Conservation (phyloP, 495 filamentous ascomycete genomes). For the Talaromyces thailandensis region DNA sequence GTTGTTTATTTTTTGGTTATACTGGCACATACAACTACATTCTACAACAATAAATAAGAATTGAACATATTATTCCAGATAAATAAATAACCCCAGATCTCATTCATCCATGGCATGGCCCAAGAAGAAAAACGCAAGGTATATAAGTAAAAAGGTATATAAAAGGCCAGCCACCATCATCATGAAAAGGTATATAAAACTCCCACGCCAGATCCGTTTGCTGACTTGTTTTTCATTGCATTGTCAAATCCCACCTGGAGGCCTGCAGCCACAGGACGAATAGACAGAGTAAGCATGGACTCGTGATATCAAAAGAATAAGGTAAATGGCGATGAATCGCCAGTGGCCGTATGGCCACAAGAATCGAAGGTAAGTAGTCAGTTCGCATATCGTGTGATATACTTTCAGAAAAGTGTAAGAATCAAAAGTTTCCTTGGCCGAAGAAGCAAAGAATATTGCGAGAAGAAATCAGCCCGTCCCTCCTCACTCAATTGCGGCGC, state of each 20-base stretch:
- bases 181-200: not conserved
- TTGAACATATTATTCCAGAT: not conserved
- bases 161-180: conserved; percentile 5
- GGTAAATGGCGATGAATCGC: not conserved
- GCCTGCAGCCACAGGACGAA: conserved; percentile 6
- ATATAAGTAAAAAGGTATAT: not conserved
- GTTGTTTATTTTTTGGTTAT: not conserved
- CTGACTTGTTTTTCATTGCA: conserved; percentile 3
- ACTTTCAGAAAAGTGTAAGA: conserved; percentile 1
- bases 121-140: not conserved
- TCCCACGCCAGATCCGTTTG: conserved; percentile 4
- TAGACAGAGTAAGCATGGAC: conserved; percentile 5
- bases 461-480: not conserved
- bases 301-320: conserved; percentile 5
- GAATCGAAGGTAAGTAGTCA: not conserved
- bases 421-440: not conserved
- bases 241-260: not conserved
- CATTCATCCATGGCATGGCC: conserved; percentile 1
- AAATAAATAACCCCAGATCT: not conserved
- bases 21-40: not conserved
- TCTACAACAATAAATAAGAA: not conserved
- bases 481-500: not conserved
- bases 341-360: not conserved
- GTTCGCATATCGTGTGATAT: conserved; percentile 3
- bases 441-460: not conserved